Base-by-base conservation (phyloP, 2,329 filamentous ascomycete genomes). In the Monilinia fructigena region DNA sequence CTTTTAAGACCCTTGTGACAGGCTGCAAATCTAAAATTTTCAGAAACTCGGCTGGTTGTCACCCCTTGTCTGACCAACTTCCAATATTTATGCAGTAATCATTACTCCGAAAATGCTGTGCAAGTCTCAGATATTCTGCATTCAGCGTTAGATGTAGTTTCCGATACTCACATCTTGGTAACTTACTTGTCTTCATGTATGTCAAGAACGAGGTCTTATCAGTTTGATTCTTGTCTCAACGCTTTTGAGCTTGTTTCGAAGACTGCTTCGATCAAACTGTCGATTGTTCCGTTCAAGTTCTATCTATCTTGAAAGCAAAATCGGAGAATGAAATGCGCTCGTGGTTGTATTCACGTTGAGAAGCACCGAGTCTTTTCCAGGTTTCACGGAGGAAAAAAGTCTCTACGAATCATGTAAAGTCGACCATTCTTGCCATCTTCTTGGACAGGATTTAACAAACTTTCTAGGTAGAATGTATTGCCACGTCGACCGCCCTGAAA, bases 261-360 rank as follows among this genome's bases (percentile, higher is more conserved):
- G 7, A 16, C 16, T 26, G 18, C 4, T 40, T 26, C n/a, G 4
- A 5, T 26, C n/a, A n/a, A 50, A 26, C n/a, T 0, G 10, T 4
- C 7, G 11, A 12, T 14, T 4, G 4, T 5, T 50, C n/a, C n/a
- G 23, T 26, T 18, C n/a, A 56, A 26, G 48, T 26, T 28, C 14
- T 23, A 56, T 56, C 35, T n/a, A 40, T 26, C 7, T 6, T 23
- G 54, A 7, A 3, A 56, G 54, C 2, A 16, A 6, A 1, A 56
- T 56, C 2, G 54, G 35, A n/a, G 54, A 56, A 56, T 40, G 42
- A n/a, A 40, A 56, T 16, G 54, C 35, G 8, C 35, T 55, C 20
- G 70, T 67, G n/a, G 38, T 56, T 14, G 38, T 45, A 16, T 68
- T 71, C 38, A 70, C 59, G 45, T 69, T 69, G 10, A 71, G 45